phyloP scores from a whole-genome alignment of 805 yeast genomes.

The Cyberlindnera subsufficiens region DNA sequence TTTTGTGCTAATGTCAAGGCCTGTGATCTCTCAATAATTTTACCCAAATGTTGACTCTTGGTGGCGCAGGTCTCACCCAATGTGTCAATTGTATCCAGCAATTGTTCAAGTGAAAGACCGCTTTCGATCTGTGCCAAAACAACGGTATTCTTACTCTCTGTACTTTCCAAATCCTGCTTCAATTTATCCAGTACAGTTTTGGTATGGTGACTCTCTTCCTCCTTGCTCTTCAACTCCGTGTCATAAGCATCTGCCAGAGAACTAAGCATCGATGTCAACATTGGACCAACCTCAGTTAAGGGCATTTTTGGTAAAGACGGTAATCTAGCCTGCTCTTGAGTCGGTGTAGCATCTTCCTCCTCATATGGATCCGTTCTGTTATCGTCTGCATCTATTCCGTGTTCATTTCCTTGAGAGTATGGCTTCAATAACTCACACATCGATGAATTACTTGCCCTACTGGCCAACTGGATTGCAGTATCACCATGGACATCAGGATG shows the following conservation, averaged over 20 bases:
- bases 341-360: constrained; percentile 1
- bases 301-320: constrained; percentile 16
- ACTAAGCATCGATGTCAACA: constrained; percentile 31
- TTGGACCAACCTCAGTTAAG: constrained; percentile 23
- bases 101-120: constrained; percentile 15
- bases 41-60: constrained; percentile 31
- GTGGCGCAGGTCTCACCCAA: constrained; percentile 18
- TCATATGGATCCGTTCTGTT: constrained; percentile 2
- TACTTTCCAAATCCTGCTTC: constrained; percentile 32
- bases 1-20: constrained; percentile 52
- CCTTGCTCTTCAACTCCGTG: constrained; percentile 46
- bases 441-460: constrained; percentile 43
- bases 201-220: constrained; percentile 47
- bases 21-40: constrained; percentile 57
- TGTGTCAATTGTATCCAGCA: constrained; percentile 9
- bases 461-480: constrained; percentile 79
- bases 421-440: constrained; percentile 35
- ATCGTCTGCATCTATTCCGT: not conserved
- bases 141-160: constrained; percentile 26
- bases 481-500: constrained; percentile 81
- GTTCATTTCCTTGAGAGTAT: constrained; percentile 14
- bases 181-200: constrained; percentile 34
- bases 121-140: constrained; percentile 20
- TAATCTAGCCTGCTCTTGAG: not conserved
- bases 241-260: constrained; percentile 50